A percentile compares a stretch with the other conserved stretches of the same genome.
These are phyloP conservation scores for Geotrichum candidum DNA, from an alignment of 1,139 yeast genomes.

Conservation along the genomic window DNA sequence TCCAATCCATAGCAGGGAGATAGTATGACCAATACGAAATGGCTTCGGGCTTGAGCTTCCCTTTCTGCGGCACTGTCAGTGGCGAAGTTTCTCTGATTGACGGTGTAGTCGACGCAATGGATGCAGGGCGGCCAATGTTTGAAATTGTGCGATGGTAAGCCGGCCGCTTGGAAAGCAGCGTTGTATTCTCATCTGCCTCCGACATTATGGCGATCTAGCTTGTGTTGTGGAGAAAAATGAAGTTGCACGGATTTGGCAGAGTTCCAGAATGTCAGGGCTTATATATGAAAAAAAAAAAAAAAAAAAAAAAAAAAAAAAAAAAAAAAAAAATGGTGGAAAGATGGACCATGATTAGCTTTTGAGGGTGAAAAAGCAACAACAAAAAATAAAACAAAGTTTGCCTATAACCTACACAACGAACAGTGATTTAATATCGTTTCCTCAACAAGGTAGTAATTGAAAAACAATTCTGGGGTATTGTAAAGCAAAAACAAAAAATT, in stretches of 20 bases:
- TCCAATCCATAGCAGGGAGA: slow-evolving; percentile 77
- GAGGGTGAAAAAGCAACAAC: too few species aligned
- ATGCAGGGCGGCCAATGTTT: slow-evolving; percentile 6
- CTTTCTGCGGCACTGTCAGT: slow-evolving; percentile 13
- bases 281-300: background rate
- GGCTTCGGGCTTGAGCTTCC: slow-evolving; percentile 18
- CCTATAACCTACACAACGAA: too few species aligned
- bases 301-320: background rate
- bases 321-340: background rate
- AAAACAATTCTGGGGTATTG: background rate
- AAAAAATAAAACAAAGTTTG: too few species aligned
- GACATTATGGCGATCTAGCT: background rate
- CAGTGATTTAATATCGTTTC: background rate
- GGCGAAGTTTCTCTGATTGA: slow-evolving; percentile 6
- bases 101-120: slow-evolving; percentile 2
- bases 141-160: slow-evolving; percentile 18
- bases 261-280: background rate
- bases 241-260: background rate
- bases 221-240: background rate
- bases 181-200: slow-evolving; percentile 6
- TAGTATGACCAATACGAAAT: slow-evolving; percentile 53
- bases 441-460: too few species aligned
- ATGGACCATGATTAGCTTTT: too few species aligned
- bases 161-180: slow-evolving; percentile 12
- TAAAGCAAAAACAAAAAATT: background rate